Base-by-base conservation (phyloP, 1,284 basidiomycete species). In the Irpex sp. region DNA sequence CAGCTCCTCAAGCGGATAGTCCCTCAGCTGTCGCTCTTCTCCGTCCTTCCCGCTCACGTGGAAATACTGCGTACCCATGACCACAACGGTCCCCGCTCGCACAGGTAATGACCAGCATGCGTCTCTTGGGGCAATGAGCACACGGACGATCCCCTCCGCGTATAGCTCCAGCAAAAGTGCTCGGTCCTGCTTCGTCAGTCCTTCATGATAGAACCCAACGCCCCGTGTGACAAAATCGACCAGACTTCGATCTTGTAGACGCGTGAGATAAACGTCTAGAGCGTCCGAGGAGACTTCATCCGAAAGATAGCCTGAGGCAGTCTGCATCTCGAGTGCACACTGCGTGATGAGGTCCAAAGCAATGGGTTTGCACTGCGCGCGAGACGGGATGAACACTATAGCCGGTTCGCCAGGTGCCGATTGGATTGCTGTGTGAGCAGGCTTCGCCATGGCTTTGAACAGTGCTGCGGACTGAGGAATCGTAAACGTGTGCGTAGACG, bases 401-500 rank as follows among this genome's bases (percentile, higher is more conserved):
- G 89, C 85, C 1, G 82, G 78, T 57, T 84, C 83, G 0, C 79
- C 78, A 1, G 74, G 69, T 8, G 75, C 76, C 11, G 77, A 74
- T 53, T 74, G 76, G 65, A 92, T 85, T 36, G 83, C 87, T 11
- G 86, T 77, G 73, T 97, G 94, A 0, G 90, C 88, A 4, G 97
- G 95, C 74, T 96, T 97, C 57, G 92, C 84, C 91, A 99, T 97
- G 1, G 89, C 84, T 70, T 96, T 97, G 77, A 97, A 90, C 33
- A 98, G 80, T 0, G 92, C 89, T 0, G 90, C 83, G 3, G 95
- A 97, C 70, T 97, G 90, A 0, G 94, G 86, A 60, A 95, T 90
- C 33, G 90, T 90, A 77, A 98, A 98, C 0, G 93, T 84, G 65
- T 93, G 89, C 21, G 89, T 83, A 13, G 82, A 82, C 9, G 88